Evolutionary conservation across 306 rosid species (phyloP).

Genomic region (Vigna nakashimae): DNA sequence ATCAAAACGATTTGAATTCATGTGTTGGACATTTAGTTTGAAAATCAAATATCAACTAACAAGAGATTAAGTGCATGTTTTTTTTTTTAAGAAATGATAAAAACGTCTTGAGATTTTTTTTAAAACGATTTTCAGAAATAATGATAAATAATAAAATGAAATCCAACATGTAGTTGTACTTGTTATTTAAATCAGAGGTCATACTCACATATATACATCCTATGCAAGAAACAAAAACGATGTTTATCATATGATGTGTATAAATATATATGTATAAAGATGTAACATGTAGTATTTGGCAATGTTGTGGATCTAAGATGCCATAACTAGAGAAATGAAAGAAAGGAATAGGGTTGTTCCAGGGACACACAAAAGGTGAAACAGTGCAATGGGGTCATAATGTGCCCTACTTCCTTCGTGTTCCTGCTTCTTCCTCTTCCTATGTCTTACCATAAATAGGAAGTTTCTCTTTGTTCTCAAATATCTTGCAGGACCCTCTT

Average conservation of each 20-base stretch:
- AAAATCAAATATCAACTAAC: no score
- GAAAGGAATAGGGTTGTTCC: neutral
- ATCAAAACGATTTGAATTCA: neutral
- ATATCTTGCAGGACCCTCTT: conserved; percentile 9
- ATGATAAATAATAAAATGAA: neutral
- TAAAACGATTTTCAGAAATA: neutral
- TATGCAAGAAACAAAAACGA: neutral
- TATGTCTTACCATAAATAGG: conserved; percentile 34
- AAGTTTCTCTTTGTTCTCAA: neutral
- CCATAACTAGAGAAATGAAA: neutral
- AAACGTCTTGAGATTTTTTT: neutral
- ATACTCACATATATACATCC: neutral
- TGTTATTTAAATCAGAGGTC: neutral
- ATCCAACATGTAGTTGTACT: neutral
- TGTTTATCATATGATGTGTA: neutral
- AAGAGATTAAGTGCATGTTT: neutral
- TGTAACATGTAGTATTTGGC: neutral
- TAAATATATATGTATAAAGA: no score
- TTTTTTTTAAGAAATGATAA: neutral
- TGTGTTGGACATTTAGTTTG: no score
- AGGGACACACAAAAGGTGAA: conserved; percentile 25
- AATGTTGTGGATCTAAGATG: neutral
- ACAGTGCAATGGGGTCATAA: conserved; percentile 34
- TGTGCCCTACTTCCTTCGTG: conserved; percentile 41
- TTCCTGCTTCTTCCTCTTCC: neutral